Evolutionary conservation across 73 alveolate genomes (phyloP).

Genomic region (Breviolum minutum): DNA sequence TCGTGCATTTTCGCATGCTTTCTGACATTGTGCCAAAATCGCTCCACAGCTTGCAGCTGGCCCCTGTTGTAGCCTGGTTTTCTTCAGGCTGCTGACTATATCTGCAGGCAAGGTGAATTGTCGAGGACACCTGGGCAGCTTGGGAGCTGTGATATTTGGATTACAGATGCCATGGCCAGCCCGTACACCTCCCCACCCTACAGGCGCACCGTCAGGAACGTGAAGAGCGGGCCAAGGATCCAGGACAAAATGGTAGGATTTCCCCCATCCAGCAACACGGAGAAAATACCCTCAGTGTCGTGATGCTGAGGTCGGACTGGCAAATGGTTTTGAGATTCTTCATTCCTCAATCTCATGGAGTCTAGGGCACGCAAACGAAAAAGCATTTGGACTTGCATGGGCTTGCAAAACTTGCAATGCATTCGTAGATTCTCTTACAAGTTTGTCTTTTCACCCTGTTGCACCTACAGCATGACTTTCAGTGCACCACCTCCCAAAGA

Average conservation of each 20-base stretch:
- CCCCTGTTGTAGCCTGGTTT: conserved; percentile 8
- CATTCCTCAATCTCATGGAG: too few species aligned
- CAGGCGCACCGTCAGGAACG: neutral
- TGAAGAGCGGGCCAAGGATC: neutral
- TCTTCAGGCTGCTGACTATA: neutral
- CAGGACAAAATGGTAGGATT: neutral
- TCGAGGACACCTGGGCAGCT: conserved; percentile 16
- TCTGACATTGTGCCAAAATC: too few species aligned
- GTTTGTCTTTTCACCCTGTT: too few species aligned
- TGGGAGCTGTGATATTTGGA: neutral
- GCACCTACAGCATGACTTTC: too few species aligned
- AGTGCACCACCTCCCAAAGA: too few species aligned
- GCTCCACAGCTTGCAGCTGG: too few species aligned
- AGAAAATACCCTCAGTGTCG: neutral
- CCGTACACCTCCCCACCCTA: neutral
- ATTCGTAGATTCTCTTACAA: too few species aligned
- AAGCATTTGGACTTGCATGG: too few species aligned
- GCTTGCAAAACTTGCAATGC: too few species aligned
- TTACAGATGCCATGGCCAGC: neutral
- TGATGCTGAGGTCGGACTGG: neutral
- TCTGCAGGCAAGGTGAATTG: conserved; percentile 4
- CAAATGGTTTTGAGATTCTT: too few species aligned
- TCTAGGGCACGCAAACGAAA: too few species aligned
- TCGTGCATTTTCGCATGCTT: neutral
- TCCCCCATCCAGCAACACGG: neutral